These are phyloP conservation scores for Gomphus sp. DNA, from an alignment of 1,284 basidiomycete genomes.

Conservation along the genomic window DNA sequence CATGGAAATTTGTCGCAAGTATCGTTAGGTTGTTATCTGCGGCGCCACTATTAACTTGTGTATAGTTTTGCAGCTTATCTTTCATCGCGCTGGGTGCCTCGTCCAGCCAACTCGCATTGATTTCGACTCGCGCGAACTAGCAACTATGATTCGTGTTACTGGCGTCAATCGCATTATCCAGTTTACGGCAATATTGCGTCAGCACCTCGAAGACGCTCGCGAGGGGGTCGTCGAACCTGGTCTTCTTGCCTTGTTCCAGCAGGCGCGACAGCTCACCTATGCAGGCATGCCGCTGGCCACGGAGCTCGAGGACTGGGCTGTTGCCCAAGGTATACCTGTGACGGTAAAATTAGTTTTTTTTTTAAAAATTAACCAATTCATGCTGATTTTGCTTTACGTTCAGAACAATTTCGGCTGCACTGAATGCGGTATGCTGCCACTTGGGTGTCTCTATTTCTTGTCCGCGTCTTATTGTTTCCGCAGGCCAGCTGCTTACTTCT, in stretches of 20 bases:
- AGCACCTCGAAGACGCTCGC: constrained; percentile 51
- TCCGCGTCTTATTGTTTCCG: constrained; percentile 37
- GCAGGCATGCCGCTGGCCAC: constrained; percentile 48
- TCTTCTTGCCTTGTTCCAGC: constrained; percentile 44
- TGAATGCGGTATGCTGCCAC: constrained; percentile 37
- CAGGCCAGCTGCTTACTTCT: constrained; percentile 32
- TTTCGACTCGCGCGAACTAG: constrained; percentile 59
- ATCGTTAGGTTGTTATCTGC: constrained; percentile 15
- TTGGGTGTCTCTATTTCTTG: neutral
- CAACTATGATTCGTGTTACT: constrained; percentile 59
- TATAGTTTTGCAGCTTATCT: constrained; percentile 53
- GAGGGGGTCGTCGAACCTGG: constrained; percentile 35
- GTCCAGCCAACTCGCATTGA: constrained; percentile 55
- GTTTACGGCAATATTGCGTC: constrained; percentile 56
- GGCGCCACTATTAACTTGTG: constrained; percentile 12
- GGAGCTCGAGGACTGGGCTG: constrained; percentile 60
- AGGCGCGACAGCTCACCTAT: constrained; percentile 51
- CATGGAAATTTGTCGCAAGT: constrained; percentile 55
- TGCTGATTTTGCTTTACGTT: neutral
- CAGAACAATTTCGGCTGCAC: constrained; percentile 67
- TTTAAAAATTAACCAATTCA: neutral
- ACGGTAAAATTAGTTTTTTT: constrained; percentile 30
- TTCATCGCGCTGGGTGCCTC: constrained; percentile 62
- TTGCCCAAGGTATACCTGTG: constrained; percentile 45
- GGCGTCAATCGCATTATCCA: constrained; percentile 62